These are phyloP conservation scores for Claviceps arundinis DNA, from an alignment of 2,329 filamentous ascomycete species.

Conservation along the genomic window DNA sequence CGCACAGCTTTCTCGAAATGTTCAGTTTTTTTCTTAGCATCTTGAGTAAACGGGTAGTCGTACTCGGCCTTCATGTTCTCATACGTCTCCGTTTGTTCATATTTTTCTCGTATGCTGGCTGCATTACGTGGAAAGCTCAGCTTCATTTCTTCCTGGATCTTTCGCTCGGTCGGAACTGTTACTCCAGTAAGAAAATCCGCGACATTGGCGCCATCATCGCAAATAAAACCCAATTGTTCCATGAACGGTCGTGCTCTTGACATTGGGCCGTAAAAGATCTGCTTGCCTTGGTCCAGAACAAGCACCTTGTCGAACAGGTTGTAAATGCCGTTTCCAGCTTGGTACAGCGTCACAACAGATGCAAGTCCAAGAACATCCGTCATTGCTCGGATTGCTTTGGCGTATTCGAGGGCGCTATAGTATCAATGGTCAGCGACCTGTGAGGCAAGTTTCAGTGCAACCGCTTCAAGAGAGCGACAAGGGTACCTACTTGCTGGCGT, in stretches of 20 bases:
- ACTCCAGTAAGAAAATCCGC: constrained; percentile 54
- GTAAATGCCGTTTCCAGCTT: constrained; percentile 58
- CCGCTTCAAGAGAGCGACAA: background rate
- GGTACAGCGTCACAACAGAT: constrained; percentile 53
- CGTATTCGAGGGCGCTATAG: constrained; percentile 40
- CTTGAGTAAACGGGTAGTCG: constrained; percentile 36
- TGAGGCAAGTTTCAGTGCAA: background rate
- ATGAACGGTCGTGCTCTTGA: constrained; percentile 49
- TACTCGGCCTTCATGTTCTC: constrained; percentile 40
- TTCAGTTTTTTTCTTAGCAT: constrained; percentile 34
- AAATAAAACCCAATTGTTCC: constrained; percentile 50
- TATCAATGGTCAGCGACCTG: background rate
- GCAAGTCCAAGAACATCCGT: constrained; percentile 48
- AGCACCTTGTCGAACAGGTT: constrained; percentile 58
- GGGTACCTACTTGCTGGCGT: constrained; percentile 41
- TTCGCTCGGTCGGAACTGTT: constrained; percentile 54
- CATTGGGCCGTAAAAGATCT: constrained; percentile 52
- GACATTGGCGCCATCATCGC: constrained; percentile 46
- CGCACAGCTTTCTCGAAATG: constrained; percentile 40
- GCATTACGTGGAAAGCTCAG: constrained; percentile 31
- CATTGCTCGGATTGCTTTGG: constrained; percentile 47
- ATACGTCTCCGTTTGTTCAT: constrained; percentile 38
- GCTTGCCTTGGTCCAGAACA: constrained; percentile 50
- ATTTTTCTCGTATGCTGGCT: constrained; percentile 30
- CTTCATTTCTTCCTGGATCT: constrained; percentile 33